A percentile compares a stretch with the other conserved stretches of the same genome.
Conservation (phyloP, 495 filamentous ascomycete genomes). For the Talaromyces nanjingensis region DNA sequence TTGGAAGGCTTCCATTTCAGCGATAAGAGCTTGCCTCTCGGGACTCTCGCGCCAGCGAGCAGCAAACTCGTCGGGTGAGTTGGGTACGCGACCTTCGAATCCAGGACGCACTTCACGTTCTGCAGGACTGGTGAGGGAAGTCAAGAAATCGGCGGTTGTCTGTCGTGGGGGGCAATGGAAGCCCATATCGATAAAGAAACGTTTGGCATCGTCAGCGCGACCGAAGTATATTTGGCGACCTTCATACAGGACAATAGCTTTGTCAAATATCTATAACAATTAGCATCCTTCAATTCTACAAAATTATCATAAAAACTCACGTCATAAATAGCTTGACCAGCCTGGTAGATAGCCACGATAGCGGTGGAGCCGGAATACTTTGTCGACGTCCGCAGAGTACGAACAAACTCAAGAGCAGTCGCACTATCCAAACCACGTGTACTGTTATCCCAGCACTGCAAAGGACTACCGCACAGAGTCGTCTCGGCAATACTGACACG, state of each 20-base stretch:
- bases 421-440: constrained; percentile 81
- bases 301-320: constrained; percentile 13
- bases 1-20: constrained; percentile 51
- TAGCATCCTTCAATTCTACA: background rate
- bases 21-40: constrained; percentile 42
- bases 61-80: constrained; percentile 67
- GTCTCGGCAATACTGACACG: constrained; percentile 45
- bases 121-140: constrained; percentile 61
- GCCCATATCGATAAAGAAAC: constrained; percentile 61
- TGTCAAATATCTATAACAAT: constrained; percentile 42
- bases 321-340: constrained; percentile 75
- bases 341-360: constrained; percentile 80
- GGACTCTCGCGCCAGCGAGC: constrained; percentile 51
- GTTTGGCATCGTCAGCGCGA: constrained; percentile 48
- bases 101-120: constrained; percentile 61
- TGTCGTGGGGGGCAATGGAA: constrained; percentile 56
- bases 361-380: constrained; percentile 71
- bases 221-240: constrained; percentile 67
- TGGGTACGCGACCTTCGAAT: constrained; percentile 57
- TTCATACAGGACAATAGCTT: constrained; percentile 55
- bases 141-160: constrained; percentile 71
- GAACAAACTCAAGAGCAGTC: constrained; percentile 69
- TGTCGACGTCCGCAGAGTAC: constrained; percentile 68
- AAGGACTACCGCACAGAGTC: constrained; percentile 64
- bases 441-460: constrained; percentile 83